A percentile compares a stretch with the other conserved stretches of the same genome.
Conservation (phyloP, 2,329 filamentous ascomycete genomes). For the Trichophyton benhamiae region DNA sequence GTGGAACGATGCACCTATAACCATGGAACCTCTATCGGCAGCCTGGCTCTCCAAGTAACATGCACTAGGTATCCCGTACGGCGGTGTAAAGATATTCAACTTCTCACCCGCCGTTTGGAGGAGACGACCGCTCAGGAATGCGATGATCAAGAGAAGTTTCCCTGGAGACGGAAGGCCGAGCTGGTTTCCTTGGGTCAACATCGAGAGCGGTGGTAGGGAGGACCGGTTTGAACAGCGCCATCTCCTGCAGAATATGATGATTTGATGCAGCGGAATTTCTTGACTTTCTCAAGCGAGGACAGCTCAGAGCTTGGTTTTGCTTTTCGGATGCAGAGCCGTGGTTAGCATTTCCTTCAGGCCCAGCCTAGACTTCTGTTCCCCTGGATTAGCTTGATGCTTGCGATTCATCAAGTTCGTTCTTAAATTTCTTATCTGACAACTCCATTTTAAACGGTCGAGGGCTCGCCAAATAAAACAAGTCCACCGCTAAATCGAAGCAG, state of each 20-base stretch:
- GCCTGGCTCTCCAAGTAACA: conserved; percentile 8
- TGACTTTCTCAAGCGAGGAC: no score
- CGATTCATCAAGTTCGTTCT: no score
- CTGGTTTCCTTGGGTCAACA: neutral
- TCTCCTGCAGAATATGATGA: neutral
- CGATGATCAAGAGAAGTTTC: conserved; percentile 14
- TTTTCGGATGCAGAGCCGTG: no score
- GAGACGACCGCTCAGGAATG: conserved; percentile 19
- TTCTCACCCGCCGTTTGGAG: conserved; percentile 16
- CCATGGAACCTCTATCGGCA: no score
- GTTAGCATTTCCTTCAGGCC: neutral
- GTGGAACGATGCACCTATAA: no score
- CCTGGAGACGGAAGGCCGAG: conserved; percentile 12
- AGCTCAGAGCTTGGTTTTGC: no score
- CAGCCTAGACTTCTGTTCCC: neutral
- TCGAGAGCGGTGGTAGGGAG: no score
- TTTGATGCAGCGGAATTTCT: no score
- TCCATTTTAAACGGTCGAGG: neutral
- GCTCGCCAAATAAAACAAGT: neutral
- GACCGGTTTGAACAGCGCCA: neutral
- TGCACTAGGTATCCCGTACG: conserved; percentile 18
- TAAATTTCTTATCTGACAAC: no score
- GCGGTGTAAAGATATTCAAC: conserved; percentile 22
- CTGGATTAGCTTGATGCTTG: neutral
- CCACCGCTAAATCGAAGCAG: neutral